Percentiles rank a stretch among this genome's conserved stretches.
These are phyloP conservation scores for Kentomonas sorsogonicus DNA, from an alignment of 208 protist species.

Conservation along the genomic window DNA sequence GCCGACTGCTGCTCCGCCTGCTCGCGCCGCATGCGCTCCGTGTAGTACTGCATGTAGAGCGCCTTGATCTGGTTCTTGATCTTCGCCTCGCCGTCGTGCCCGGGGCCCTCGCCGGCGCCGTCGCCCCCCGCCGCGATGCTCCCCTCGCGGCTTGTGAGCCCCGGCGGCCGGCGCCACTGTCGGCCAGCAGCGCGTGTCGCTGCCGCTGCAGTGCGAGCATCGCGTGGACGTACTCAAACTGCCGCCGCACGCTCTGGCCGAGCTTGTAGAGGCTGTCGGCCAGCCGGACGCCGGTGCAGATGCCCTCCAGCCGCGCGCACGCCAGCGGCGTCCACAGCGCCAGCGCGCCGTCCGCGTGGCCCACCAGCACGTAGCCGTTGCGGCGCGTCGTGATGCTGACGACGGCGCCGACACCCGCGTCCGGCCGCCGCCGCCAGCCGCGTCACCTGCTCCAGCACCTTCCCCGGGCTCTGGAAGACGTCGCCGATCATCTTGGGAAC, in stretches of 20 bases:
- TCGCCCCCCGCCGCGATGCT: no score
- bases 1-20: neutral
- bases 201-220: slow-evolving; percentile 29
- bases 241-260: slow-evolving; percentile 31
- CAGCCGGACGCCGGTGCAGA: slow-evolving; percentile 50
- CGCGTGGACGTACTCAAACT: slow-evolving; percentile 39
- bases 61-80: slow-evolving; percentile 36
- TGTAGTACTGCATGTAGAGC: slow-evolving; percentile 33
- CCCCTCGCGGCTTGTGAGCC: no score
- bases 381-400: slow-evolving; percentile 44
- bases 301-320: slow-evolving; percentile 49
- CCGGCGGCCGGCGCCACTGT: slow-evolving; percentile 1
- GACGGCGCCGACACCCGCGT: slow-evolving; percentile 35
- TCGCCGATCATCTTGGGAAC: slow-evolving; percentile 40
- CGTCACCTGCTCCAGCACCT: slow-evolving; percentile 28
- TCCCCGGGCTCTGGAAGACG: slow-evolving; percentile 29
- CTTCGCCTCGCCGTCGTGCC: slow-evolving; percentile 18
- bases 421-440: slow-evolving; percentile 22
- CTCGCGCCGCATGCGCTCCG: slow-evolving; percentile 16
- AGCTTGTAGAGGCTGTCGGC: slow-evolving; percentile 30
- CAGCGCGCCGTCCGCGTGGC: slow-evolving; percentile 55
- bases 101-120: no score
- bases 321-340: slow-evolving; percentile 67
- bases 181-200: slow-evolving; percentile 26
- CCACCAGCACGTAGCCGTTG: slow-evolving; percentile 66